Evolutionary conservation across 208 protist species (phyloP).

Genomic region (Spongospora subterranea): DNA sequence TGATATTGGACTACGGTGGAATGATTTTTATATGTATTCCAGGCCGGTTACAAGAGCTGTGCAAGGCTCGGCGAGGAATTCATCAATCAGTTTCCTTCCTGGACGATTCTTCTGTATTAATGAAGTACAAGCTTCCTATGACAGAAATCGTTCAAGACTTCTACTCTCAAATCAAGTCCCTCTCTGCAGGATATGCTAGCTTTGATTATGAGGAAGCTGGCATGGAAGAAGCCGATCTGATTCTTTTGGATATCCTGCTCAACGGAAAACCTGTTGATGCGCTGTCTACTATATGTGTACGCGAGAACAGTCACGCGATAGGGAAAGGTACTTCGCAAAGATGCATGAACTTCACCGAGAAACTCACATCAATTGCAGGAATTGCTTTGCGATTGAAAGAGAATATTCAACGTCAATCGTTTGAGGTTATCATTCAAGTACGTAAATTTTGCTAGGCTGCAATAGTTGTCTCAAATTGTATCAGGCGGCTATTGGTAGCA

Average conservation of each 20-base stretch:
- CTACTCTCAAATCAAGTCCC: conserved; percentile 48
- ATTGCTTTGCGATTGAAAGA: conserved; percentile 36
- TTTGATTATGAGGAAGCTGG: conserved; percentile 61
- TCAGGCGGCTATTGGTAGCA: conserved; percentile 42
- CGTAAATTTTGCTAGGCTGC: too few species aligned
- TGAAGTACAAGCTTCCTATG: conserved; percentile 42
- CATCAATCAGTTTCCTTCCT: conserved; percentile 45
- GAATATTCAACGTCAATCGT: conserved; percentile 22
- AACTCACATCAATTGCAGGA: neutral
- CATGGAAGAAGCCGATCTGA: conserved; percentile 16
- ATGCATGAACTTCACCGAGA: neutral
- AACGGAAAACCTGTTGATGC: conserved; percentile 54
- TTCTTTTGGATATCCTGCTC: conserved; percentile 25
- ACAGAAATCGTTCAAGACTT: conserved; percentile 54
- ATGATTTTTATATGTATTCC: neutral
- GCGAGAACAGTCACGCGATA: conserved; percentile 33
- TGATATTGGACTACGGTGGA: neutral
- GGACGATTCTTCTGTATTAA: neutral
- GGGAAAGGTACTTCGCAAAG: neutral
- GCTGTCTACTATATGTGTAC: conserved; percentile 28
- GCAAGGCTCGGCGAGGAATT: conserved; percentile 29
- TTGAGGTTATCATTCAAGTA: conserved; percentile 52
- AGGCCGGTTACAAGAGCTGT: conserved; percentile 15
- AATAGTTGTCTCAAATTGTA: too few species aligned
- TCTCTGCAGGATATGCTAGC: conserved; percentile 55